Evolutionary conservation across 1,284 basidiomycete species (phyloP).

Genomic region (Mrakiaceae sp.): DNA sequence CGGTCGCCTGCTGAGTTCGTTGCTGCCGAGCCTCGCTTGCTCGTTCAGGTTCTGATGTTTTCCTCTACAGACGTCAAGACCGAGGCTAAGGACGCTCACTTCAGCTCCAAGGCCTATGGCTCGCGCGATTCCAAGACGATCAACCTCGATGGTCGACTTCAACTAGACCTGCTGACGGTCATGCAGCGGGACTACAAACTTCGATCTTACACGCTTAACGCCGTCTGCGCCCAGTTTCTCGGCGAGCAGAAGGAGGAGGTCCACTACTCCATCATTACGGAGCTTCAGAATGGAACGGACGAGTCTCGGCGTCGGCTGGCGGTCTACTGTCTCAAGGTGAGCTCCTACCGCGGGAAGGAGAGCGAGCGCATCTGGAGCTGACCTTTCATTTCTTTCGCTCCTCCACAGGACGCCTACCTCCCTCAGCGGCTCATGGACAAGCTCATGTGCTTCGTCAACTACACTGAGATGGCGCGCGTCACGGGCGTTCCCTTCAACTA

Average conservation of each 20-base stretch:
- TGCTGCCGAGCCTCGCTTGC: not conserved
- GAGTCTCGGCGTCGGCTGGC: conserved; percentile 81
- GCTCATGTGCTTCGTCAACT: conserved; percentile 95
- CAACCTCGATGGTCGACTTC: conserved; percentile 72
- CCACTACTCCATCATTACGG: conserved; percentile 91
- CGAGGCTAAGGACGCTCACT: conserved; percentile 79
- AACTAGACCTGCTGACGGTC: conserved; percentile 85
- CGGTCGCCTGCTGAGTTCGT: conserved; percentile 62
- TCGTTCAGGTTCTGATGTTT: not conserved
- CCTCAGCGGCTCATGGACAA: conserved; percentile 89
- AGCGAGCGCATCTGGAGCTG: not conserved
- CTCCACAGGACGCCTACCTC: conserved; percentile 75
- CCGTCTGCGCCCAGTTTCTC: conserved; percentile 88
- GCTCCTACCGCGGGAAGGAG: no score
- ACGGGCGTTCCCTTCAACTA: conserved; percentile 97
- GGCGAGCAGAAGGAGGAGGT: conserved; percentile 97
- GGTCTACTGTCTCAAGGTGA: conserved; percentile 88
- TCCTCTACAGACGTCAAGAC: conserved; percentile 50
- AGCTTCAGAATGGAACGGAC: conserved; percentile 84
- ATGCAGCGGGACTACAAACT: conserved; percentile 96
- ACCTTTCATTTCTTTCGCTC: not conserved
- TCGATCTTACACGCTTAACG: conserved; percentile 86
- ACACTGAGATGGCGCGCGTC: conserved; percentile 89
- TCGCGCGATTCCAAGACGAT: conserved; percentile 92
- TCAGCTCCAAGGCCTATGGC: conserved; percentile 90